Evolutionary conservation across 2,329 filamentous ascomycete species (phyloP).

Genomic region (Ceratocystis diversiconidia): DNA sequence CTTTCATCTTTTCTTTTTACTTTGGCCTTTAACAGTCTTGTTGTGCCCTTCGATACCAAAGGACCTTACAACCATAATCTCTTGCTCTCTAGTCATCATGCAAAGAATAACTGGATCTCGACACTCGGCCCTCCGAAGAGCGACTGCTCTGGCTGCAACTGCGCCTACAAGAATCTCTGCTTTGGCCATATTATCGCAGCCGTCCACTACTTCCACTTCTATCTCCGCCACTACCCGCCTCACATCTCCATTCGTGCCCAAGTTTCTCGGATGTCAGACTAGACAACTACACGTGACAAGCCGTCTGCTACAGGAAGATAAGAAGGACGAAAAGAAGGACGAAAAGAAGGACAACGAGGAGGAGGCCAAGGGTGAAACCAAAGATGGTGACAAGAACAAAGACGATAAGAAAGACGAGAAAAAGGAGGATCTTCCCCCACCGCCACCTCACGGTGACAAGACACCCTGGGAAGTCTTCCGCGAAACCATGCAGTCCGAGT

Average conservation of each 20-base stretch:
- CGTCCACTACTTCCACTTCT: constrained; percentile 25
- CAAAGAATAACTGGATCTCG: constrained; percentile 14
- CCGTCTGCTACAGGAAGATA: constrained; percentile 13
- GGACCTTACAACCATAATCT: not conserved
- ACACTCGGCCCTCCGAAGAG: constrained; percentile 12
- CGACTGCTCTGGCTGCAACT: constrained; percentile 17
- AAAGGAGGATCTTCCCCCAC: constrained; percentile 59
- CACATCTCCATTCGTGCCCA: constrained; percentile 27
- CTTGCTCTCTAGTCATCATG: not conserved
- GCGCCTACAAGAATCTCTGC: constrained; percentile 33
- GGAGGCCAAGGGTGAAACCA: constrained; percentile 27
- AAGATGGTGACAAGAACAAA: constrained; percentile 31
- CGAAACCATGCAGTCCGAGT: constrained; percentile 86
- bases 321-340: constrained; percentile 23
- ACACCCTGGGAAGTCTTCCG: constrained; percentile 98
- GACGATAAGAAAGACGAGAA: constrained; percentile 36
- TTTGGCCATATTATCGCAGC: constrained; percentile 33
- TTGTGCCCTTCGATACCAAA: not conserved
- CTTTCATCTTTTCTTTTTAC: not conserved
- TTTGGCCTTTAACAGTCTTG: not conserved
- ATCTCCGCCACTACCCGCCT: constrained; percentile 26
- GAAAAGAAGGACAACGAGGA: constrained; percentile 26
- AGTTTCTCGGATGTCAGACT: not conserved
- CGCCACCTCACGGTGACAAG: constrained; percentile 95
- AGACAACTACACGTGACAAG: constrained; percentile 24